A percentile compares a stretch with the other conserved stretches of the same genome.
Conservation (phyloP, 2,329 filamentous ascomycete species). For the Nigrograna mackinnonii region DNA sequence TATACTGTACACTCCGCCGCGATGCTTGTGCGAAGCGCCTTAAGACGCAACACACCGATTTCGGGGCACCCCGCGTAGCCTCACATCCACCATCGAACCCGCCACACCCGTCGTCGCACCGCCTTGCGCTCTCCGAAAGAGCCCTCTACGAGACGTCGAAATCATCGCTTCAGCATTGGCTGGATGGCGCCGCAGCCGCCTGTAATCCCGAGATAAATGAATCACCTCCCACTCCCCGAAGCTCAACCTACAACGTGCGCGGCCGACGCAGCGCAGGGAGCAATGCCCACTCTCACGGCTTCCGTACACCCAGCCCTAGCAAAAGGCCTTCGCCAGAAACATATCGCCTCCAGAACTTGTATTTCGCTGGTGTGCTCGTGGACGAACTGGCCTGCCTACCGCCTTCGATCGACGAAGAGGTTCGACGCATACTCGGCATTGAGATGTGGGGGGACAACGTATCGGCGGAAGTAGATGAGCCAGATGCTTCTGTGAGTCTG, state of each 20-base stretch:
- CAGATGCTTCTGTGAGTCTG: conserved; percentile 5
- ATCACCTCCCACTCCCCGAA: conserved; percentile 17
- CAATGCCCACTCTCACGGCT: conserved; percentile 9
- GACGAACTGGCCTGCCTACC: conserved; percentile 12
- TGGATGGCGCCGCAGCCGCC: conserved; percentile 6
- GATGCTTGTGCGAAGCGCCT: too few relatives aligned
- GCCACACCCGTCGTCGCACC: too few relatives aligned
- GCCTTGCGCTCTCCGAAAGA: too few relatives aligned
- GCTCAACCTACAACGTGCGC: conserved; percentile 6
- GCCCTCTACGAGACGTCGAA: too few relatives aligned
- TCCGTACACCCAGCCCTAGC: conserved; percentile 20
- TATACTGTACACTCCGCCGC: too few relatives aligned
- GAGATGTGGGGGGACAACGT: conserved; percentile 11
- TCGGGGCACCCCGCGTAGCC: too few relatives aligned
- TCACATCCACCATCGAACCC: too few relatives aligned
- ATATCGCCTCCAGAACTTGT: conserved; percentile 21
- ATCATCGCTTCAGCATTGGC: conserved; percentile 8
- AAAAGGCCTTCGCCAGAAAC: conserved; percentile 20
- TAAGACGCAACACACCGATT: too few relatives aligned
- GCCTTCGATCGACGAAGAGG: conserved; percentile 8
- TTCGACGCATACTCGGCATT: conserved; percentile 16
- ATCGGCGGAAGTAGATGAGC: conserved; percentile 2
- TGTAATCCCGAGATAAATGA: conserved; percentile 10
- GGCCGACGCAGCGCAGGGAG: conserved; percentile 10
- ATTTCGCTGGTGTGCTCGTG: conserved; percentile 13